A percentile compares a stretch with the other conserved stretches of the same genome.
Conservation (phyloP, 768 basidiomycete genomes). For the Mycena chlorophos region DNA sequence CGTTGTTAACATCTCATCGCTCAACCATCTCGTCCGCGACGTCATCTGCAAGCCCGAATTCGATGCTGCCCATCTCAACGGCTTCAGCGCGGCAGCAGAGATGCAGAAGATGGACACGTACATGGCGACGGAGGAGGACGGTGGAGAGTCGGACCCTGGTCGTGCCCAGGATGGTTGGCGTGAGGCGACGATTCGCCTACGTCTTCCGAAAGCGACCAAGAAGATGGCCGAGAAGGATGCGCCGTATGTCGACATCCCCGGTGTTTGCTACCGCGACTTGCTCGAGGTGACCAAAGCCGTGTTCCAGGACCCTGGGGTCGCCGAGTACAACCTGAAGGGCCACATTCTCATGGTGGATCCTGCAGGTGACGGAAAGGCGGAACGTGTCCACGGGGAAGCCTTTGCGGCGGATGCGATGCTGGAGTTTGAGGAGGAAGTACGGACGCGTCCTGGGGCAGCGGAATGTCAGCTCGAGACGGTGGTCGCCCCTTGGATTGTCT, state of each 20-base stretch:
- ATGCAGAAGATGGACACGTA: neutral
- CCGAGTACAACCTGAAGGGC: neutral
- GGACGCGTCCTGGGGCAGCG: neutral
- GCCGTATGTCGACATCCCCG: neutral
- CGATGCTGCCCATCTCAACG: neutral
- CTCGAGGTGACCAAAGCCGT: neutral
- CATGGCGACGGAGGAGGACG: neutral
- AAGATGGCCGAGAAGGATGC: neutral
- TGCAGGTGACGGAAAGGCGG: neutral
- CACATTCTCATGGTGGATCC: neutral
- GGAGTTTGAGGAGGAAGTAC: neutral
- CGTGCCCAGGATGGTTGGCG: neutral
- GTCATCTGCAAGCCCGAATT: neutral
- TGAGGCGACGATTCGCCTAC: neutral
- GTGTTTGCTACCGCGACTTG: neutral
- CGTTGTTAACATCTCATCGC: neutral
- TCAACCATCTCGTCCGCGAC: neutral
- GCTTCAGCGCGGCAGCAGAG: neutral
- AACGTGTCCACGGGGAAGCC: slow-evolving; percentile 6
- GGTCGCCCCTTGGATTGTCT: slow-evolving; percentile 16
- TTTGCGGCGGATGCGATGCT: neutral
- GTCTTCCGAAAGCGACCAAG: neutral
- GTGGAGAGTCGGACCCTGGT: neutral
- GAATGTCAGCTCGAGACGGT: neutral
- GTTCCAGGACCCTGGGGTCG: neutral